Evolutionary conservation across 1,284 basidiomycete genomes (phyloP).

Genomic region (Takashimella tepidaria): DNA sequence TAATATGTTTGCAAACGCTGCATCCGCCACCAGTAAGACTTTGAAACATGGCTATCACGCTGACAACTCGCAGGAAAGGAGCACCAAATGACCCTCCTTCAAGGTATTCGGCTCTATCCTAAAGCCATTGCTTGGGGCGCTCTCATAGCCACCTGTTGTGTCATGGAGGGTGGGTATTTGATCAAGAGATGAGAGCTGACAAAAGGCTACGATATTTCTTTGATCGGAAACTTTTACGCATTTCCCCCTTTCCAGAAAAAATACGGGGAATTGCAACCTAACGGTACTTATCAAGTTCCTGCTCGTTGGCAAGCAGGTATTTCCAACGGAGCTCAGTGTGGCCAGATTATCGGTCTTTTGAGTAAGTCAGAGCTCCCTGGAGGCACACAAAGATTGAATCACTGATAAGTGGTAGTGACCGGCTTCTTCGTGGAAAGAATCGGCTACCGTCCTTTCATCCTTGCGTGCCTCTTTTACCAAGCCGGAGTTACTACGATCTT

Average conservation of each 20-base stretch:
- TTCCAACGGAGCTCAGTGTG: slow-evolving; percentile 43
- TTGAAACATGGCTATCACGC: background rate
- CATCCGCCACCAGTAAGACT: slow-evolving; percentile 21
- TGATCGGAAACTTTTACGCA: slow-evolving; percentile 44
- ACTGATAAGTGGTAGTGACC: slow-evolving; percentile 41
- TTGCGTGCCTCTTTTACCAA: slow-evolving; percentile 31
- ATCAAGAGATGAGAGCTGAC: background rate
- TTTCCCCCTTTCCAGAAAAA: slow-evolving; percentile 42
- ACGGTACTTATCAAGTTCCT: slow-evolving; percentile 47
- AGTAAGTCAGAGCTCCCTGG: slow-evolving; percentile 6
- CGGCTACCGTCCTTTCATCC: slow-evolving; percentile 42
- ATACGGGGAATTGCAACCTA: slow-evolving; percentile 34
- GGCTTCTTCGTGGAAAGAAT: slow-evolving; percentile 47
- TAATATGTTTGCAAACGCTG: slow-evolving; percentile 25
- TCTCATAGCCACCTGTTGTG: slow-evolving; percentile 48
- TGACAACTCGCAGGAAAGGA: slow-evolving; percentile 34
- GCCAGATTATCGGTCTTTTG: slow-evolving; percentile 49
- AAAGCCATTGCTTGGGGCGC: slow-evolving; percentile 50
- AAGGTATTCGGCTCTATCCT: slow-evolving; percentile 47
- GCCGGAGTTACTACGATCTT: slow-evolving; percentile 39
- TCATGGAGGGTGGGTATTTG: slow-evolving; percentile 49
- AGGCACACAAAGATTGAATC: background rate
- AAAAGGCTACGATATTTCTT: slow-evolving; percentile 36
- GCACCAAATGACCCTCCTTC: slow-evolving; percentile 42
- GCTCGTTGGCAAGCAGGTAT: slow-evolving; percentile 52